Evolutionary conservation across 2,329 filamentous ascomycete species (phyloP).

Genomic region (Leptographium lundbergii): DNA sequence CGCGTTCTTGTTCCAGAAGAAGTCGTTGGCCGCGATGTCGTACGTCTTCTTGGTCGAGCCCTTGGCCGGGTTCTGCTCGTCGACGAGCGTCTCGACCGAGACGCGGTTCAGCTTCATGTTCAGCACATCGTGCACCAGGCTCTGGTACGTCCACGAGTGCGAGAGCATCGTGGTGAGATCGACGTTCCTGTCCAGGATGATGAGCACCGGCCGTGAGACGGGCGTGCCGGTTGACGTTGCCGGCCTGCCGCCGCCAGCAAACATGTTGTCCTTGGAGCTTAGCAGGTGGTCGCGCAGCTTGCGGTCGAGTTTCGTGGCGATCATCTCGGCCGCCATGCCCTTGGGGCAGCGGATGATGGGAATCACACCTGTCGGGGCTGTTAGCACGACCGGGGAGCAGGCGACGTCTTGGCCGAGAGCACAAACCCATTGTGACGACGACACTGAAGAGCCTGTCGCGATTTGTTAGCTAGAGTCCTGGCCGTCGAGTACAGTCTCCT

Average conservation of each 20-base stretch:
- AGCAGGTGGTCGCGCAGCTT: constrained; percentile 93
- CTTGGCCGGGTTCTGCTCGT: constrained; percentile 63
- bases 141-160: constrained; percentile 75
- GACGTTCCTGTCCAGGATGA: constrained; percentile 90
- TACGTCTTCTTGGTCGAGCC: constrained; percentile 78
- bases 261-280: constrained; percentile 96
- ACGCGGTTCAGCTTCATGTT: constrained; percentile 63
- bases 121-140: constrained; percentile 56
- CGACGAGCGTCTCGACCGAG: constrained; percentile 72
- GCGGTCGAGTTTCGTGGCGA: constrained; percentile 84
- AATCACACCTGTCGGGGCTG: constrained; percentile 53
- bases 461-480: not conserved
- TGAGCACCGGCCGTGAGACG: constrained; percentile 71
- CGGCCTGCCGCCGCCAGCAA: constrained; percentile 53
- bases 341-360: constrained; percentile 93
- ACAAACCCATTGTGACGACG: constrained; percentile 86
- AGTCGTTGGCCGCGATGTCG: constrained; percentile 80
- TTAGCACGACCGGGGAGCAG: not conserved
- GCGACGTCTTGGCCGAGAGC: constrained; percentile 14
- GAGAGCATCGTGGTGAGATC: constrained; percentile 98
- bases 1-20: constrained; percentile 94
- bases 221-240: constrained; percentile 47
- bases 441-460: constrained; percentile 65
- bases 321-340: constrained; percentile 84
- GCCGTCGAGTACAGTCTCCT: not conserved